phyloP scores from a whole-genome alignment of 257 asterid genomes.

The Vinca minor region DNA sequence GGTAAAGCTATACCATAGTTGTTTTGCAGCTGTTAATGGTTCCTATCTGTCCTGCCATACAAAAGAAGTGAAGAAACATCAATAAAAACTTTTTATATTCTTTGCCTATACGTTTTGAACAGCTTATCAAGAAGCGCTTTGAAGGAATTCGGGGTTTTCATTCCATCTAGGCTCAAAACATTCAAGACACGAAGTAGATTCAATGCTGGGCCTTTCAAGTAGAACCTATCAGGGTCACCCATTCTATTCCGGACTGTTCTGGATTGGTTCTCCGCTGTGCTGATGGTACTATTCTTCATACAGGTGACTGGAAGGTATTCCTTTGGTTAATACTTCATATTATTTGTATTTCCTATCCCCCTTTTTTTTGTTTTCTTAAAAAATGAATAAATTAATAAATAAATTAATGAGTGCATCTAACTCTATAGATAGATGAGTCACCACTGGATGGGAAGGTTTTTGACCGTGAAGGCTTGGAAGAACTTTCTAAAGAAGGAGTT shows the following conservation, averaged over 20 bases:
- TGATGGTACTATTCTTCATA: conserved; percentile 97
- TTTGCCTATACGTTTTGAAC: conserved; percentile 20
- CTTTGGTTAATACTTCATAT: conserved; percentile 9
- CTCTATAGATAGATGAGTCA: conserved; percentile 85
- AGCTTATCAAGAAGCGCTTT: conserved; percentile 93
- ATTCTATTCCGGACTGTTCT: conserved; percentile 97
- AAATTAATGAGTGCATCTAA: conserved; percentile 9
- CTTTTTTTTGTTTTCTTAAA: conserved; percentile 10
- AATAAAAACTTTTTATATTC: neutral
- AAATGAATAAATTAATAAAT: no score
- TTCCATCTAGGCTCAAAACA: conserved; percentile 86
- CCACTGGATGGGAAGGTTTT: conserved; percentile 89
- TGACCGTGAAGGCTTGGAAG: conserved; percentile 89
- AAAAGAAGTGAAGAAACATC: neutral
- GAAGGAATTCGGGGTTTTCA: conserved; percentile 89
- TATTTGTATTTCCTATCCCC: conserved; percentile 5
- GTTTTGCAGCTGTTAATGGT: neutral
- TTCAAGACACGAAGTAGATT: conserved; percentile 72
- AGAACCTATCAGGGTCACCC: conserved; percentile 89
- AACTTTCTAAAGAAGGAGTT: conserved; percentile 97
- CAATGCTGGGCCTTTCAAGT: conserved; percentile 96
- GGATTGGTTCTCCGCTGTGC: conserved; percentile 95
- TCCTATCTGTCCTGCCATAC: neutral
- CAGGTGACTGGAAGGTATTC: conserved; percentile 99
- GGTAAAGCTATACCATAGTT: neutral